phyloP scores from a whole-genome alignment of 2,329 filamentous ascomycete genomes.

The Beauveria asiatica region DNA sequence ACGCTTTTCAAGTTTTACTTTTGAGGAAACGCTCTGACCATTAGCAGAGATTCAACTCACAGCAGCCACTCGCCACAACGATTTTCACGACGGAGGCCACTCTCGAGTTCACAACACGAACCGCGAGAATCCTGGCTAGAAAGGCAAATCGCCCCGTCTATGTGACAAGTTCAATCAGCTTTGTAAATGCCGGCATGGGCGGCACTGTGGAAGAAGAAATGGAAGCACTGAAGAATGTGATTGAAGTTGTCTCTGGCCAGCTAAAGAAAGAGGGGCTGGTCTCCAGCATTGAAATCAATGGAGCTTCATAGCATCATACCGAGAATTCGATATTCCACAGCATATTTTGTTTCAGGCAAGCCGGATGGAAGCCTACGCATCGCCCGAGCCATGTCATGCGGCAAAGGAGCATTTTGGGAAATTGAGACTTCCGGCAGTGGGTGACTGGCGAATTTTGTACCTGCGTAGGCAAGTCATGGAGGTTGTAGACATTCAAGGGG shows the following conservation, averaged over 20 bases:
- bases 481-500: no score
- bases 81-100: slow-evolving; percentile 69
- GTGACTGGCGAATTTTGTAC: no score
- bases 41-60: slow-evolving; percentile 40
- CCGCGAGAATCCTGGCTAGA: slow-evolving; percentile 76
- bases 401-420: neutral
- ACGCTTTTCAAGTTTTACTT: slow-evolving; percentile 17
- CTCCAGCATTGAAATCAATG: neutral
- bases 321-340: no score
- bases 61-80: slow-evolving; percentile 64
- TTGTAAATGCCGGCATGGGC: slow-evolving; percentile 64
- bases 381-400: neutral
- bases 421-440: neutral
- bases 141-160: slow-evolving; percentile 71
- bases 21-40: neutral
- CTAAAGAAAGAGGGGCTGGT: slow-evolving; percentile 17
- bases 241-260: slow-evolving; percentile 49
- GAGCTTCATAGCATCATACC: neutral
- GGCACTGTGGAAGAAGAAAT: slow-evolving; percentile 89
- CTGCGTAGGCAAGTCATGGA: no score
- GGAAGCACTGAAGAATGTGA: slow-evolving; percentile 70
- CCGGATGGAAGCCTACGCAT: neutral
- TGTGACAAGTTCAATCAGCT: slow-evolving; percentile 78
- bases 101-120: slow-evolving; percentile 75
- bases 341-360: neutral